Conservation (phyloP, 2,329 filamentous ascomycete genomes). For the Diaporthe ampelina region DNA sequence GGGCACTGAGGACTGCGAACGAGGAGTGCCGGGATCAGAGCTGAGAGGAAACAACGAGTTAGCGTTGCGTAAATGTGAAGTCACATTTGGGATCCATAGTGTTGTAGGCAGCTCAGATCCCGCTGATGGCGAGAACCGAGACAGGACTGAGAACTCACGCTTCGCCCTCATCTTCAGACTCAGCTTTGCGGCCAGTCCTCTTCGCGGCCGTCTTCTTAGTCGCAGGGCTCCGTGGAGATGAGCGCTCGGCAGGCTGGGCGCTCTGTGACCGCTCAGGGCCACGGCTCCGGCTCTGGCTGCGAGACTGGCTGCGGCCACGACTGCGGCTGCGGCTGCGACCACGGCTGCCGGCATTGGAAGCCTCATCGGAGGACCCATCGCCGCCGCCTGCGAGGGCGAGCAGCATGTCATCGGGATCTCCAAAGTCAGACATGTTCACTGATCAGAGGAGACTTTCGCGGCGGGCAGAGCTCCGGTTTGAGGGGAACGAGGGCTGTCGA, state of each 20-base stretch:
- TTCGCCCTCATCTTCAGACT: conserved; percentile 84
- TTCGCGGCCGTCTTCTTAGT: conserved; percentile 55
- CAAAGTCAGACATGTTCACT: conserved; percentile 77
- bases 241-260: conserved; percentile 37
- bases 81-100: background rate
- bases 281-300: conserved; percentile 27
- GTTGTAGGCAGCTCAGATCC: conserved; percentile 13
- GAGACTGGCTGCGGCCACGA: conserved; percentile 54
- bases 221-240: conserved; percentile 49
- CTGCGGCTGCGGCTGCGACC: conserved; percentile 47
- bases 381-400: conserved; percentile 88
- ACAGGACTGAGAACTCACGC: conserved; percentile 71
- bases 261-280: conserved; percentile 53
- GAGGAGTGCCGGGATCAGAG: conserved; percentile 59
- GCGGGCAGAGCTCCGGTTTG: background rate
- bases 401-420: conserved; percentile 85
- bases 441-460: background rate
- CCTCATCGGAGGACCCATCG: conserved; percentile 72
- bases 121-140: conserved; percentile 34
- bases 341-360: conserved; percentile 67
- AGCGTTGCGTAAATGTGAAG: conserved; percentile 35
- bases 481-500: background rate
- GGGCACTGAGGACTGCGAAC: conserved; percentile 84
- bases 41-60: conserved; percentile 36
- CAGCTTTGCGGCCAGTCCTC: conserved; percentile 68